A percentile compares a stretch with the other conserved stretches of the same genome.
These are phyloP conservation scores for Cyberlindnera xishuangbannaensis DNA, from an alignment of 805 yeast genomes.

Conservation along the genomic window DNA sequence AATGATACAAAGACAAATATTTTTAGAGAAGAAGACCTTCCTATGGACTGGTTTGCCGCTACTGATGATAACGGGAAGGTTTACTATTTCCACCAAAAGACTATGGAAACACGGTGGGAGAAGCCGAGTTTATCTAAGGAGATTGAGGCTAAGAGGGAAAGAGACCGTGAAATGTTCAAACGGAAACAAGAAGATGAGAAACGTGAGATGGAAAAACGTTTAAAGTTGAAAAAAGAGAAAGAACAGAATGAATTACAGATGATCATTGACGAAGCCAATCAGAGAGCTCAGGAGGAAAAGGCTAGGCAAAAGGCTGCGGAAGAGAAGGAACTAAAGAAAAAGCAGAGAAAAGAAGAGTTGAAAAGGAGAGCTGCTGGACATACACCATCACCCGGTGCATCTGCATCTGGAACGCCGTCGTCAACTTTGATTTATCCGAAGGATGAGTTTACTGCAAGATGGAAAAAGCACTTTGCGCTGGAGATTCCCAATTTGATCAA, in stretches of 20 bases:
- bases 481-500: slow-evolving; percentile 76
- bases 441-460: slow-evolving; percentile 25
- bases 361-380: slow-evolving; percentile 13
- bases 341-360: slow-evolving; percentile 31
- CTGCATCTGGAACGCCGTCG: too few species aligned
- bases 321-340: slow-evolving; percentile 3
- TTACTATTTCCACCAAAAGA: slow-evolving; percentile 44
- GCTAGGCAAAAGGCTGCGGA: slow-evolving; percentile 20
- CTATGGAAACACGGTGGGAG: slow-evolving; percentile 53
- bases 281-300: slow-evolving; percentile 24
- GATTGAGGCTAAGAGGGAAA: not conserved
- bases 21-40: slow-evolving; percentile 10
- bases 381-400: not conserved
- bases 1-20: not conserved
- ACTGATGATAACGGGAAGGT: slow-evolving; percentile 36
- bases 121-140: slow-evolving; percentile 33
- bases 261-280: slow-evolving; percentile 36
- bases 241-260: slow-evolving; percentile 23
- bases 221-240: slow-evolving; percentile 19
- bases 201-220: slow-evolving; percentile 17
- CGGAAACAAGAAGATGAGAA: slow-evolving; percentile 25
- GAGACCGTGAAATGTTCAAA: not conserved
- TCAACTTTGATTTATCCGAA: too few species aligned
- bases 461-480: slow-evolving; percentile 53
- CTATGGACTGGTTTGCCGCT: slow-evolving; percentile 60